Percentiles rank a stretch among this genome's conserved stretches.
Evolutionary conservation across 2,329 filamentous ascomycete genomes (phyloP).

Genomic region (Fusarium sp.): DNA sequence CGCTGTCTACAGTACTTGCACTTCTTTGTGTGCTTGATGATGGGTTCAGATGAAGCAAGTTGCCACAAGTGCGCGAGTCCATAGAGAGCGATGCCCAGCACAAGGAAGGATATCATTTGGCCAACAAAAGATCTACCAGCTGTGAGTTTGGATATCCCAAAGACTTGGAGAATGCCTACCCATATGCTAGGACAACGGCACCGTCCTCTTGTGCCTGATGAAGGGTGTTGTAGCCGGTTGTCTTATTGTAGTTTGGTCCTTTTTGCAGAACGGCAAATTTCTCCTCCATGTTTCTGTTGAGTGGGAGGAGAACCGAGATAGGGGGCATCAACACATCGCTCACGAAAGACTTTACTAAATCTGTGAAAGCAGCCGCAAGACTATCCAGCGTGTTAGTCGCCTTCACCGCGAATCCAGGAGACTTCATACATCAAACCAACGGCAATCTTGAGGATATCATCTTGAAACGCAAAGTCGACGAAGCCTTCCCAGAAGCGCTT

Average conservation of each 20-base stretch:
- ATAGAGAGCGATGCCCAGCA: slow-evolving; percentile 74
- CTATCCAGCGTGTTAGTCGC: slow-evolving; percentile 50
- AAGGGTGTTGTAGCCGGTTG: slow-evolving; percentile 74
- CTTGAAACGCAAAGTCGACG: slow-evolving; percentile 77
- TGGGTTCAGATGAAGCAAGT: slow-evolving; percentile 68
- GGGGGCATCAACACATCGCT: slow-evolving; percentile 76
- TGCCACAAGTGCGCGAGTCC: slow-evolving; percentile 71
- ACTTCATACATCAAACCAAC: slow-evolving; percentile 75
- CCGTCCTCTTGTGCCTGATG: slow-evolving; percentile 76
- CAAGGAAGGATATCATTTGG: slow-evolving; percentile 72
- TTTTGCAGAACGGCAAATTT: slow-evolving; percentile 74
- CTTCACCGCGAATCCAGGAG: not conserved
- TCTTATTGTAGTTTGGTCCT: slow-evolving; percentile 64
- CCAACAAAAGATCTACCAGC: slow-evolving; percentile 66
- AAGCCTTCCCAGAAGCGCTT: slow-evolving; percentile 70
- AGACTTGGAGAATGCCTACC: slow-evolving; percentile 53
- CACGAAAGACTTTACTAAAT: slow-evolving; percentile 77
- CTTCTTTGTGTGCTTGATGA: slow-evolving; percentile 76
- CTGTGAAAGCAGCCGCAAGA: slow-evolving; percentile 76
- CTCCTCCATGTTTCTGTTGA: slow-evolving; percentile 77
- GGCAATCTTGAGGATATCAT: slow-evolving; percentile 80
- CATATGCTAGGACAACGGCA: slow-evolving; percentile 77
- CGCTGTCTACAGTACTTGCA: slow-evolving; percentile 74
- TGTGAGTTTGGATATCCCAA: not conserved
- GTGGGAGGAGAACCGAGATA: slow-evolving; percentile 73